These are phyloP conservation scores for Conticribra weissflogii DNA, from an alignment of 108 stramenopile species.

Conservation along the genomic window DNA sequence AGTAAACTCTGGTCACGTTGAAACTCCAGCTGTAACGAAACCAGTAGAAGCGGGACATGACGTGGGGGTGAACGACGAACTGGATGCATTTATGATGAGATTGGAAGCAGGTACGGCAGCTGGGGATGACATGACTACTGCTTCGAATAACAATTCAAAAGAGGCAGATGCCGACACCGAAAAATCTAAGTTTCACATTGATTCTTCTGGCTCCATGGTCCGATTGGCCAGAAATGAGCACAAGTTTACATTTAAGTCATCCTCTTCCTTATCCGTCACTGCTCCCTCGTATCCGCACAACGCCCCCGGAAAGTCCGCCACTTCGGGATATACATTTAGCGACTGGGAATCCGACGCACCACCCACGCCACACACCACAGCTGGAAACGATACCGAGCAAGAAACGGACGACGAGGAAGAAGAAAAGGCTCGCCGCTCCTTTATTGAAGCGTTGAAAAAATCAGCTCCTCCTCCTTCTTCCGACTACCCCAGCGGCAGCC, in stretches of 20 bases:
- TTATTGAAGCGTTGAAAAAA: conserved; percentile 80
- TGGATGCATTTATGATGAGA: conserved; percentile 88
- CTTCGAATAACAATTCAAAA: conserved; percentile 18
- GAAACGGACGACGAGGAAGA: conserved; percentile 79
- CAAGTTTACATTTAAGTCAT: conserved; percentile 16
- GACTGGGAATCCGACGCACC: conserved; percentile 76
- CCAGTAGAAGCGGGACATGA: conserved; percentile 6
- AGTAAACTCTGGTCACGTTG: background rate
- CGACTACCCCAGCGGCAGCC: conserved; percentile 21
- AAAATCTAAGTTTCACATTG: conserved; percentile 21
- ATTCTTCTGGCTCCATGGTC: conserved; percentile 45
- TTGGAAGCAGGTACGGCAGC: conserved; percentile 74
- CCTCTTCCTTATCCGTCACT: conserved; percentile 20
- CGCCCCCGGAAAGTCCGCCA: too few species aligned
- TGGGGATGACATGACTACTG: conserved; percentile 48
- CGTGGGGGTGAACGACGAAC: conserved; percentile 62
- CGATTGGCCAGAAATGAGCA: conserved; percentile 15
- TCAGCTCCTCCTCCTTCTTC: conserved; percentile 36
- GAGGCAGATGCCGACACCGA: conserved; percentile 46
- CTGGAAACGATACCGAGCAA: conserved; percentile 29
- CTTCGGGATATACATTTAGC: conserved; percentile 60
- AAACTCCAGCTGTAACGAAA: background rate
- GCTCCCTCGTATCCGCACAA: too few species aligned
- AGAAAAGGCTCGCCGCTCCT: conserved; percentile 77
- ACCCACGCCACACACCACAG: conserved; percentile 24